phyloP scores from a whole-genome alignment of 78 protist genomes.

The Dictyostelium purpureum region DNA sequence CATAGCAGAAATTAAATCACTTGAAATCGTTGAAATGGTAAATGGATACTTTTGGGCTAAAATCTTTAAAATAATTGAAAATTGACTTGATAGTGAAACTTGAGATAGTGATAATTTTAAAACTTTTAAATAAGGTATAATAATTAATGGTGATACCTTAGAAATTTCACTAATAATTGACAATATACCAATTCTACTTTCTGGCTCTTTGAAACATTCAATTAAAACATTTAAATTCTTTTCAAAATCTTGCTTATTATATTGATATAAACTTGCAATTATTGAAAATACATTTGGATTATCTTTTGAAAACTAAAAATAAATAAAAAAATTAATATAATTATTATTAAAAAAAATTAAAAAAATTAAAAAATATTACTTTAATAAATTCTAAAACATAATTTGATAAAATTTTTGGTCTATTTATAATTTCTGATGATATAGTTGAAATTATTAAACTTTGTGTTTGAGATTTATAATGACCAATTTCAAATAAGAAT shows the following conservation, averaged over 20 bases:
- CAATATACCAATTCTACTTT: constrained; percentile 21
- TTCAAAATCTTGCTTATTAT: constrained; percentile 59
- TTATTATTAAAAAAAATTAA: background rate
- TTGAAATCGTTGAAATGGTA: constrained; percentile 10
- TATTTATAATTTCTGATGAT: constrained; percentile 56
- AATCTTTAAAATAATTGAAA: constrained; percentile 7
- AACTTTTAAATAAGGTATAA: constrained; percentile 23
- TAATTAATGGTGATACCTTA: constrained; percentile 2
- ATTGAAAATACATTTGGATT: constrained; percentile 63
- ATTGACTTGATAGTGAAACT: constrained; percentile 21
- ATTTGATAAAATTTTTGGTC: constrained; percentile 42
- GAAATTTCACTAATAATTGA: constrained; percentile 43
- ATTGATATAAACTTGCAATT: constrained; percentile 47
- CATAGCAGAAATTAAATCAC: constrained; percentile 1
- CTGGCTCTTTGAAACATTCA: constrained; percentile 21
- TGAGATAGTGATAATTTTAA: constrained; percentile 22
- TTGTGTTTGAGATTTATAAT: constrained; percentile 8
- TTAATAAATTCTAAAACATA: constrained; percentile 28
- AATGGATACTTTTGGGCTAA: constrained; percentile 30
- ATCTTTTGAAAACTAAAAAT: constrained; percentile 17
- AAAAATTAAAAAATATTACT: constrained; percentile 25
- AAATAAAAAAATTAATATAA: background rate
- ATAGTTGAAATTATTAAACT: constrained; percentile 17
- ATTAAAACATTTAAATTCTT: constrained; percentile 11
- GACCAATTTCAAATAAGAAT: constrained; percentile 13